These are phyloP conservation scores for Lipomyces sp. DNA, from an alignment of 805 yeast species.

Conservation along the genomic window DNA sequence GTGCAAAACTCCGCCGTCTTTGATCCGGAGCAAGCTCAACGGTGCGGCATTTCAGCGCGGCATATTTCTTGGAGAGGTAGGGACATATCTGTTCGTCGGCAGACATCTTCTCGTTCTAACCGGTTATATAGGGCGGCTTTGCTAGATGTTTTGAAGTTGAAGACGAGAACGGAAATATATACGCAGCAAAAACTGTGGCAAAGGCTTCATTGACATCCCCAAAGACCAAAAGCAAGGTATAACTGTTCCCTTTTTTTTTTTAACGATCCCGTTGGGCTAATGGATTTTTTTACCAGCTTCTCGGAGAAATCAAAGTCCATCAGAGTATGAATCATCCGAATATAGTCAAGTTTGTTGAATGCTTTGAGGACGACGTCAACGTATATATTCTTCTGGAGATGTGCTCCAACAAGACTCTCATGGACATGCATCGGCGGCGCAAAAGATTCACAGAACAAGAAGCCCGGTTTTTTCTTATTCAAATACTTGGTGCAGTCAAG, in stretches of 20 bases:
- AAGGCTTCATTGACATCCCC: slow-evolving; percentile 88
- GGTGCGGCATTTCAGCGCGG: slow-evolving; percentile 93
- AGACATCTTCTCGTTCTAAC: background rate
- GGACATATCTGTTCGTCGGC: background rate
- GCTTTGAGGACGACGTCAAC: slow-evolving; percentile 94
- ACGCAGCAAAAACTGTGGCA: slow-evolving; percentile 97
- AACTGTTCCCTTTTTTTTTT: background rate
- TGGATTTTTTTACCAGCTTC: slow-evolving; percentile 47
- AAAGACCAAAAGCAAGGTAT: slow-evolving; percentile 65
- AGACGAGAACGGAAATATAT: slow-evolving; percentile 79
- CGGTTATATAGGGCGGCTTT: slow-evolving; percentile 77
- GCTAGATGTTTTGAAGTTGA: slow-evolving; percentile 97
- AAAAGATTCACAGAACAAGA: slow-evolving; percentile 87
- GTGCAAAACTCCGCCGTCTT: slow-evolving; percentile 95
- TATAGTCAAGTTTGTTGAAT: slow-evolving; percentile 88
- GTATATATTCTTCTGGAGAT: slow-evolving; percentile 92
- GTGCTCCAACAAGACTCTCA: slow-evolving; percentile 89
- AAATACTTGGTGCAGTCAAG: slow-evolving; percentile 88
- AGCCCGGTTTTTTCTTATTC: slow-evolving; percentile 83
- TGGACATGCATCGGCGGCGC: slow-evolving; percentile 86
- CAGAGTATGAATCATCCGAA: slow-evolving; percentile 84
- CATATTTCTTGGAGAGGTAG: slow-evolving; percentile 73
- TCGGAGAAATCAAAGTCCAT: slow-evolving; percentile 94
- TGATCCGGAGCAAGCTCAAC: slow-evolving; percentile 70
- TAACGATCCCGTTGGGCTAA: background rate